These are phyloP conservation scores for Candida ficus DNA, from an alignment of 805 yeast species.

Conservation along the genomic window DNA sequence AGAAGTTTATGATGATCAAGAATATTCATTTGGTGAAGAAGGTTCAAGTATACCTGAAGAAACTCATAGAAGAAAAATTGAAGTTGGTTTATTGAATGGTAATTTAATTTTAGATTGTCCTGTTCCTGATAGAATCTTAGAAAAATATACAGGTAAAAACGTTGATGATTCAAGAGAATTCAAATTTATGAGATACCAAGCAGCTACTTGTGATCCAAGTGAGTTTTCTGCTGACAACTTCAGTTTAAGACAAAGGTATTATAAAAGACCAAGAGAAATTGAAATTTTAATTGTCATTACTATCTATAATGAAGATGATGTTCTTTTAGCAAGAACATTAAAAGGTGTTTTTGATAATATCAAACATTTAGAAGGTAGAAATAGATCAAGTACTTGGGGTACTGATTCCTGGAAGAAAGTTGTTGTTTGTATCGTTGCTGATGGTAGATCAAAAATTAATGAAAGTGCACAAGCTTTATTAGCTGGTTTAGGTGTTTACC, in stretches of 20 bases:
- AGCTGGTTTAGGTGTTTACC: conserved; percentile 86
- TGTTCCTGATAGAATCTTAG: conserved; percentile 62
- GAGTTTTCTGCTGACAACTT: conserved; percentile 58
- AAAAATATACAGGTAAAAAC: conserved; percentile 41
- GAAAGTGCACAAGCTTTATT: conserved; percentile 74
- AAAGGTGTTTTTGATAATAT: conserved; percentile 90
- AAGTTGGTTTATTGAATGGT: conserved; percentile 44
- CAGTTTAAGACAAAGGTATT: conserved; percentile 79
- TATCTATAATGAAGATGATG: conserved; percentile 85
- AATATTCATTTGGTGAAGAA: conserved; percentile 29
- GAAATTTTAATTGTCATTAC: conserved; percentile 85
- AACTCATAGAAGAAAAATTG: conserved; percentile 36
- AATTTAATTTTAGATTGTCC: conserved; percentile 87
- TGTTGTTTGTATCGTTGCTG: conserved; percentile 84
- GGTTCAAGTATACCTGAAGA: conserved; percentile 33
- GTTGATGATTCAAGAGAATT: conserved; percentile 52
- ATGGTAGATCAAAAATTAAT: conserved; percentile 83
- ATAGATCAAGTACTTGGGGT: conserved; percentile 83
- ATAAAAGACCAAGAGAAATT: conserved; percentile 71
- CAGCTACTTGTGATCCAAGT: conserved; percentile 88
- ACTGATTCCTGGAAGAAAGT: conserved; percentile 91
- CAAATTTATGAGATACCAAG: conserved; percentile 87
- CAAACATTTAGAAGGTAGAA: conserved; percentile 60
- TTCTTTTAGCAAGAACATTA: conserved; percentile 75
- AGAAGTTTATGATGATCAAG: conserved; percentile 12